Conservation (phyloP, 2,329 filamentous ascomycete genomes). For the Pseudonectria buxi region DNA sequence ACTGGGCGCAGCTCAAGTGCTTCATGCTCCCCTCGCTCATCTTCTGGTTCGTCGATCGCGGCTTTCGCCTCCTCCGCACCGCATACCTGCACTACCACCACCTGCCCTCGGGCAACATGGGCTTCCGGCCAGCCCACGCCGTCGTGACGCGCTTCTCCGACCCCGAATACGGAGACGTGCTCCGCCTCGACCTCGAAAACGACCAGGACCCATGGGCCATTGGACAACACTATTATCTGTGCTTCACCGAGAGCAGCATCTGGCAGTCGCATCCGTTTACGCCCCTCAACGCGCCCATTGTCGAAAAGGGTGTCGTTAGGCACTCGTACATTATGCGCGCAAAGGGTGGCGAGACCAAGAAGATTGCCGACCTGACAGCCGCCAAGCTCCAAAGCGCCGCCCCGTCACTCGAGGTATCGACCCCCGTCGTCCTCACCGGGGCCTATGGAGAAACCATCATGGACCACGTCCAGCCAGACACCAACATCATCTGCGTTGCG, state of each 20-base stretch:
- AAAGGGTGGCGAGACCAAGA: conserved; percentile 52
- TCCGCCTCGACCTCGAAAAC: conserved; percentile 61
- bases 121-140: conserved; percentile 49
- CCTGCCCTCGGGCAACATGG: conserved; percentile 33
- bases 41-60: conserved; percentile 60
- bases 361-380: conserved; percentile 40
- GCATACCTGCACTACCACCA: conserved; percentile 55
- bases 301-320: conserved; percentile 32
- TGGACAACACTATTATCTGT: conserved; percentile 67
- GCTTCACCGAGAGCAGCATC: conserved; percentile 58
- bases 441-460: conserved; percentile 52
- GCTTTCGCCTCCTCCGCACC: conserved; percentile 50
- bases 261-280: conserved; percentile 72
- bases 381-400: conserved; percentile 27
- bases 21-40: conserved; percentile 61
- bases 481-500: conserved; percentile 34
- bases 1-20: conserved; percentile 62
- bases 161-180: conserved; percentile 50
- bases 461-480: conserved; percentile 32
- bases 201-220: conserved; percentile 54
- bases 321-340: conserved; percentile 54
- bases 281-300: conserved; percentile 46
- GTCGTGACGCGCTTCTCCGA: conserved; percentile 43
- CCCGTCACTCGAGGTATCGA: conserved; percentile 25
- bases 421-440: conserved; percentile 54